Conservation (phyloP, 495 filamentous ascomycete genomes). For the Opeltia flavorubescens region DNA sequence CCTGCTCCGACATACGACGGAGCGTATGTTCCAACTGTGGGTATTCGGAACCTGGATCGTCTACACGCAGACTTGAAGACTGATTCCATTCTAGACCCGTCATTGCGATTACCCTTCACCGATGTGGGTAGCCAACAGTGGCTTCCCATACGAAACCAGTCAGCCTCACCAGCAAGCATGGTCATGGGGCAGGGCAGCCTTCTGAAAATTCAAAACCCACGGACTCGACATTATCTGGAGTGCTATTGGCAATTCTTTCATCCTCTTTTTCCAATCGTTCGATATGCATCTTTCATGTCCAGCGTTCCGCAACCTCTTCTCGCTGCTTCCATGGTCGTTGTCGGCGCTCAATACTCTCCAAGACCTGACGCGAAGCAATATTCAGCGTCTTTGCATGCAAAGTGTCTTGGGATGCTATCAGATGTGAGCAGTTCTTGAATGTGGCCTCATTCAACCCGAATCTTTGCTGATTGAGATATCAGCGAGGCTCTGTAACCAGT, state of each 20-base stretch:
- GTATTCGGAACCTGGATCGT: constrained; percentile 3
- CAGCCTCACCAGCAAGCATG: constrained; percentile 19
- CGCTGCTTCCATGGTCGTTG: constrained; percentile 25
- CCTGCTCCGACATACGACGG: constrained; percentile 1
- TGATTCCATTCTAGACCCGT: constrained; percentile 14
- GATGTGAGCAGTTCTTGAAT: constrained; percentile 19
- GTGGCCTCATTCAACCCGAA: neutral
- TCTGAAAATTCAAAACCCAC: constrained; percentile 24
- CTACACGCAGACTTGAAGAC: neutral
- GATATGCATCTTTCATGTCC: constrained; percentile 22
- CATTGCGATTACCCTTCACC: constrained; percentile 30
- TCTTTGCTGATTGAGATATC: neutral
- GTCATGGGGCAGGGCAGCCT: constrained; percentile 19
- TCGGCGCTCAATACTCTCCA: constrained; percentile 25
- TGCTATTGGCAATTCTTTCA: constrained; percentile 30
- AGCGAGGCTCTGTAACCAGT: constrained; percentile 10
- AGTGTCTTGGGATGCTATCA: constrained; percentile 22
- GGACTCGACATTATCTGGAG: constrained; percentile 23
- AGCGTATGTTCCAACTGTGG: constrained; percentile 4
- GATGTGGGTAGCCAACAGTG: constrained; percentile 27
- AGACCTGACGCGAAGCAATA: constrained; percentile 21
- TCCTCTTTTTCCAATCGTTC: constrained; percentile 27
- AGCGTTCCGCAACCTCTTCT: constrained; percentile 21
- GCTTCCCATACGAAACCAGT: constrained; percentile 27
- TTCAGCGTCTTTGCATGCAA: constrained; percentile 22